A percentile compares a stretch with the other conserved stretches of the same genome.
phyloP scores from a whole-genome alignment of 495 filamentous ascomycete genomes.

The Lepidopterella palustris region DNA sequence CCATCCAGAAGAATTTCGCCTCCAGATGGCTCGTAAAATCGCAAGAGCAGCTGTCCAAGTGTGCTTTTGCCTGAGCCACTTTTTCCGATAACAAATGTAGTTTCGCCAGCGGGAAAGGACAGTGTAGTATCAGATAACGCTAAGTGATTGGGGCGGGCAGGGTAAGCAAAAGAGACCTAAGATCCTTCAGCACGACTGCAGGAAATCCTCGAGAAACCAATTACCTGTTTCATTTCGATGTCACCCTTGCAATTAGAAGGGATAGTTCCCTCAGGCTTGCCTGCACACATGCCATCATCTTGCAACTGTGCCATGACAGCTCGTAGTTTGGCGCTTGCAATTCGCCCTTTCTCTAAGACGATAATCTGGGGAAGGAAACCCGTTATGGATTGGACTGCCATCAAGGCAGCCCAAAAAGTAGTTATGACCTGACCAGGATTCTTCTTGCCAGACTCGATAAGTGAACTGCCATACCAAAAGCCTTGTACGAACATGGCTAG shows the following conservation, averaged over 20 bases:
- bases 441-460: constrained; percentile 51
- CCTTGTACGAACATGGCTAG: constrained; percentile 81
- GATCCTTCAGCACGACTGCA: background rate
- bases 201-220: background rate
- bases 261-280: background rate
- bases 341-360: constrained; percentile 70
- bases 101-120: constrained; percentile 63
- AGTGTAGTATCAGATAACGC: constrained; percentile 58
- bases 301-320: constrained; percentile 39
- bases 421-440: constrained; percentile 69
- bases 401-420: constrained; percentile 76
- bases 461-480: constrained; percentile 77
- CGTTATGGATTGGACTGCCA: constrained; percentile 67
- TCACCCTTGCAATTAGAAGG: constrained; percentile 44
- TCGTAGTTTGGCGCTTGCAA: constrained; percentile 58
- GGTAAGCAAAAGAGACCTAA: constrained; percentile 79
- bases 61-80: constrained; percentile 96
- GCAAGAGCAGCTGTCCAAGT: constrained; percentile 67
- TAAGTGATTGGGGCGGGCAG: constrained; percentile 56
- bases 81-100: constrained; percentile 75
- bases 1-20: constrained; percentile 70
- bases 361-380: constrained; percentile 67
- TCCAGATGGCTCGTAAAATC: constrained; percentile 61
- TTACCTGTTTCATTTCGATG: constrained; percentile 63
- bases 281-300: constrained; percentile 31